Base-by-base conservation (phyloP, 495 filamentous ascomycete genomes). In the Penicillium angulare region DNA sequence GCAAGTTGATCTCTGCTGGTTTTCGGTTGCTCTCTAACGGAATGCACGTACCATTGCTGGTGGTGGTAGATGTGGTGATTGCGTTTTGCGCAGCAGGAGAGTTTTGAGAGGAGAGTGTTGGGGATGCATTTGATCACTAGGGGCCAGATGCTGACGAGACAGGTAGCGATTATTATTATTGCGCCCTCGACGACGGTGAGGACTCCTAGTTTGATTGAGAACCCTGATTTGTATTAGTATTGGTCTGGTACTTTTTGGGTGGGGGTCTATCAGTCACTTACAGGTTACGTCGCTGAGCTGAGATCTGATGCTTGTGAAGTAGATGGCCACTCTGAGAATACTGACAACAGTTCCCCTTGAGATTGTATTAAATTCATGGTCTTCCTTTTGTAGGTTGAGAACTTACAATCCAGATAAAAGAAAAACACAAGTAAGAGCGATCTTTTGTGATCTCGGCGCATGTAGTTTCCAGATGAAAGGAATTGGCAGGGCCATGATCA, bases 401-500 rank as follows among this genome's bases (percentile, higher is more conserved):
- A 26, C 64, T 56, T 24, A 66, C 65, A 66, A 35, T 29, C 63
- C 56, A 22, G 63, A 61, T 13, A 68, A 27, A 9, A 66, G 16
- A 16, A 68, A 68, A 3, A 68, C 58, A 0, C 36, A 54, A 0
- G 60, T 66, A 27, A 68, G 23, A 5, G 63, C 63, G 7, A 68
- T 13, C 47, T 64, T 66, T 29, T 65, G 59, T 31, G 27, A 38
- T 20, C 29, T 35, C 0, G 35, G 45, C 1, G 54, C 55, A 34
- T 64, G 65, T 3, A 68, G 34, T 5, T 29, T 54, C 73, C 70
- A 69, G 13, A 75, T 58, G 34, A 73, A 59, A n/a, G 68, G 77
- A 62, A 80, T 63, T 10, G 71, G 77, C 49, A 74, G 57, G 5
- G 64, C 43, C n/a, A 72, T 61, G 20, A 73, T 66, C 43, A 61